Base-by-base conservation (phyloP, 305 asterid genomes). In the Fraxinus nigra region DNA sequence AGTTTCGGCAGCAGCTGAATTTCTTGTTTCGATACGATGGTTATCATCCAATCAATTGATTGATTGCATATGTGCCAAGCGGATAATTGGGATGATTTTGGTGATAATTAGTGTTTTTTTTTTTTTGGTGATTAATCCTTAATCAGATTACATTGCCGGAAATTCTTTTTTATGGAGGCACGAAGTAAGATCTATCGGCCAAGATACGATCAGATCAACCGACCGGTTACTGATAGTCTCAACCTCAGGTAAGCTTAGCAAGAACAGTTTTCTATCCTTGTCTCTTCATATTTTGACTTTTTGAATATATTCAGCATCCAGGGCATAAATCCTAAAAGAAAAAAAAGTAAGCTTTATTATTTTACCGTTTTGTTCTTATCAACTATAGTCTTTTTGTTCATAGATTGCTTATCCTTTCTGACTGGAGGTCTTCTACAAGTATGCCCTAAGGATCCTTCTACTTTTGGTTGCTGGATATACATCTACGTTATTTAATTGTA, bases 141-240 rank as follows among this genome's bases (percentile, higher is more conserved):
- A 43, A 56, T 78, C 72, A 82, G 35, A 69, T 59, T 80, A 24
- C 77, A 30, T 54, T 54, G 79, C 79, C 85, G 90, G 92, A 88
- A 5, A 84, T 90, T 22, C 88, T 5, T 93, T 90, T 80, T 90
- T 80, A 89, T 85, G 87, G 90, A 87, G 86, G 82, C 87, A 72
- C 86, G 80, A 28, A 81, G 78, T 35, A 85, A 84, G 75, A 87
- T 82, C 76, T 87, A 85, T 85, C 86, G 85, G 87, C 85, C 91
- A 40, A 82, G 88, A 83, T 83, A 87, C 51, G 83, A 81, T 33
- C 85, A 81, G 63, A 79, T 75, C 3, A 46, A 82, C 34, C 78
- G 82, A 0, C 73, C 78, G 56, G 26, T 33, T 22, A 78, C 85
- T n/a, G 35, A 65, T 46, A 82, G 80, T 65, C 81, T 24, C 76